phyloP scores from a whole-genome alignment of 805 yeast species.

The Saturnispora zaruensis region DNA sequence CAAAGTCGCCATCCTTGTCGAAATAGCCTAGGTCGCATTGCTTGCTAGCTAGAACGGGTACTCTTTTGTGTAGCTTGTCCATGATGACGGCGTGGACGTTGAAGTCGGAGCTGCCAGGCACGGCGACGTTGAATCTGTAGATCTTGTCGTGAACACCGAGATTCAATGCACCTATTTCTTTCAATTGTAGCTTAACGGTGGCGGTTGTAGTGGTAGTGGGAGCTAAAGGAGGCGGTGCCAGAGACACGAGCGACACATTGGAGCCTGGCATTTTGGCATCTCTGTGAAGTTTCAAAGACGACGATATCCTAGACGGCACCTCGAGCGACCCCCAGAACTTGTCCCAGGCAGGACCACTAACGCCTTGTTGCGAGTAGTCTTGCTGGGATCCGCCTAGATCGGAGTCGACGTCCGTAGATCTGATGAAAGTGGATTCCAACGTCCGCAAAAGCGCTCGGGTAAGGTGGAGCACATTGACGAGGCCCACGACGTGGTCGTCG shows the following conservation, averaged over 20 bases:
- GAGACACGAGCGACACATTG: background rate
- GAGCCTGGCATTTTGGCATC: background rate
- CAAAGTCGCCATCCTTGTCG: slow-evolving; percentile 33
- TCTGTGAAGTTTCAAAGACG: background rate
- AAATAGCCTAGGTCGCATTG: slow-evolving; percentile 29
- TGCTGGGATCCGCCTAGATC: background rate
- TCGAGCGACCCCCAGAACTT: slow-evolving; percentile 24
- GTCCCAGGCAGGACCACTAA: slow-evolving; percentile 27
- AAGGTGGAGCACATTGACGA: slow-evolving; percentile 36
- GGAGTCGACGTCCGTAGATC: slow-evolving; percentile 6
- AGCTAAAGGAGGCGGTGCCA: background rate
- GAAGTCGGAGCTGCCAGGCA: slow-evolving; percentile 5
- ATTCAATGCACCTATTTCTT: slow-evolving; percentile 14
- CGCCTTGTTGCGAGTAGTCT: slow-evolving; percentile 12
- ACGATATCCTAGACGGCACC: background rate
- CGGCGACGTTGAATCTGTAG: slow-evolving; percentile 19
- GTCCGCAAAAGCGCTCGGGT: slow-evolving; percentile 34
- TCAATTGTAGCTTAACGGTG: slow-evolving; percentile 15
- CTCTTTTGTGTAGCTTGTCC: slow-evolving; percentile 10
- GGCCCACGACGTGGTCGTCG: slow-evolving; percentile 30
- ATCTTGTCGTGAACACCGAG: slow-evolving; percentile 18
- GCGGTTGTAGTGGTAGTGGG: slow-evolving; percentile 1
- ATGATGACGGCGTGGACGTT: slow-evolving; percentile 10
- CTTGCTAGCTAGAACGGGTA: background rate
- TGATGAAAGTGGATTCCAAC: slow-evolving; percentile 24